These are phyloP conservation scores for sorghum (Sorghum bicolor) DNA, from an alignment of 176 grass and related monocot genomes.

Conservation along the genomic window Sorghum_bicolor_NCBIv3 NC_012870.2:6017501-6018000, in stretches of 20 bases:
- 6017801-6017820: not conserved
- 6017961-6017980: not conserved
- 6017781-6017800: not conserved
- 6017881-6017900: not conserved
- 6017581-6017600: conserved; percentile 62
- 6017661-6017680: conserved; percentile 64
- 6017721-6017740: not conserved
- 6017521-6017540: conserved; percentile 27
- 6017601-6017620: conserved; percentile 72
- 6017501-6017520: conserved; percentile 49
- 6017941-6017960: not conserved
- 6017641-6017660: conserved; percentile 64
- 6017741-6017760: not conserved
- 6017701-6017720: conserved; percentile 27
- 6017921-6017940: not conserved
- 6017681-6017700: not conserved
- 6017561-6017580: conserved; percentile 76
- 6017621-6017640: conserved; percentile 52
- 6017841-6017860: not conserved
- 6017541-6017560: conserved; percentile 66
- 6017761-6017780: conserved; percentile 4
- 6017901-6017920: not conserved
- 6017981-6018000: not conserved
- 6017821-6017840: not conserved
- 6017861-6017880: not conserved